A percentile compares a stretch with the other conserved stretches of the same genome.
Evolutionary conservation across 2,329 filamentous ascomycete species (phyloP).

Genomic region (Septoria petroselini): DNA sequence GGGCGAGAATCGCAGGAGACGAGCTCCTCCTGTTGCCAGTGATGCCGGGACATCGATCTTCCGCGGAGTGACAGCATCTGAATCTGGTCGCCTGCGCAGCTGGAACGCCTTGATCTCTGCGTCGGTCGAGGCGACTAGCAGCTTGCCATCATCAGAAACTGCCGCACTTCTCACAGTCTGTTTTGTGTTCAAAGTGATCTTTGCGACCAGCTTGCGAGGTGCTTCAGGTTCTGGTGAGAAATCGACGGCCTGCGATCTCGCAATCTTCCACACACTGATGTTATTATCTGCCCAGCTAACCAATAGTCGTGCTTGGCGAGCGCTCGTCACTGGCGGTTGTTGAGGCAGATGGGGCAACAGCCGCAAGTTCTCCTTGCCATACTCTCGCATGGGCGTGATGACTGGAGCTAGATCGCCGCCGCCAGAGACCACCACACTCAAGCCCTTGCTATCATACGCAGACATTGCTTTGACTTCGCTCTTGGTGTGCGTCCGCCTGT

Average conservation of each 20-base stretch:
- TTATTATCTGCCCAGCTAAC: slow-evolving; percentile 92
- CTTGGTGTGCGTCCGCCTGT: slow-evolving; percentile 73
- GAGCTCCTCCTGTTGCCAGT: slow-evolving; percentile 62
- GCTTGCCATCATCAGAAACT: slow-evolving; percentile 71
- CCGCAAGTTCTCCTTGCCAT: slow-evolving; percentile 75
- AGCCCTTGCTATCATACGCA: slow-evolving; percentile 71
- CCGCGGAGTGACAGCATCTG: slow-evolving; percentile 58
- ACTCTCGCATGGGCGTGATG: slow-evolving; percentile 74
- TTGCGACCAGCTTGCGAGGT: slow-evolving; percentile 36
- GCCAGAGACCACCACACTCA: slow-evolving; percentile 88
- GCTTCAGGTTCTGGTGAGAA: slow-evolving; percentile 22
- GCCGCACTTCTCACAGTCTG: slow-evolving; percentile 71
- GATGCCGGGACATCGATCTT: slow-evolving; percentile 63
- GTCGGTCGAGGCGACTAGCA: slow-evolving; percentile 62
- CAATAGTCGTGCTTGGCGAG: slow-evolving; percentile 69
- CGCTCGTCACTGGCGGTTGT: slow-evolving; percentile 67
- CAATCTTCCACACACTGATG: slow-evolving; percentile 74
- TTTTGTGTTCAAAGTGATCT: slow-evolving; percentile 44
- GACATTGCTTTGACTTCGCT: slow-evolving; percentile 96
- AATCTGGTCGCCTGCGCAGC: slow-evolving; percentile 26
- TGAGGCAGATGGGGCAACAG: slow-evolving; percentile 82
- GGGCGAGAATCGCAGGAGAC: slow-evolving; percentile 65
- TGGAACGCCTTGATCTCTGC: slow-evolving; percentile 35
- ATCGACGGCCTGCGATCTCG: slow-evolving; percentile 44
- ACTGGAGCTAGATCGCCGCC: slow-evolving; percentile 81